Percentiles rank a stretch among this genome's conserved stretches.
Conservation (phyloP, 345 rosid species). For the Psidium friedrichsthalianum region DNA sequence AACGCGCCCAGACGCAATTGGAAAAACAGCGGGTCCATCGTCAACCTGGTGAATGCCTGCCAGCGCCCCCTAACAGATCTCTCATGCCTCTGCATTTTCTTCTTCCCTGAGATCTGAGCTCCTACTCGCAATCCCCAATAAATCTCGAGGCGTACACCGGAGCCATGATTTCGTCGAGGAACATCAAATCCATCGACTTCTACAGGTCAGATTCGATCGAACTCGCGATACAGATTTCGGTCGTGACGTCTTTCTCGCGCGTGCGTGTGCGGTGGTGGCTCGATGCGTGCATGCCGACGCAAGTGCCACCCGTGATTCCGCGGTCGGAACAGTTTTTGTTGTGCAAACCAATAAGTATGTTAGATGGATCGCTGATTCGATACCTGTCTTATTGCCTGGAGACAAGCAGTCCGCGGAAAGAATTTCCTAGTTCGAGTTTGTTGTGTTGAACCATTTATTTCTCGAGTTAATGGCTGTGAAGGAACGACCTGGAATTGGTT, state of each 20-base stretch:
- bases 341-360: neutral
- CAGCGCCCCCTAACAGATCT: neutral
- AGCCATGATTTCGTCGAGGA: constrained; percentile 51
- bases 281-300: neutral
- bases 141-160: neutral
- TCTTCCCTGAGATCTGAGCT: neutral
- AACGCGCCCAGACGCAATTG: neutral
- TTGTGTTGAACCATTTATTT: neutral
- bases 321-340: neutral
- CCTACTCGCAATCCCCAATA: neutral
- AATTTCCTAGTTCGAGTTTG: neutral
- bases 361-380: neutral
- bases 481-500: neutral
- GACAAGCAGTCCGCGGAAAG: neutral
- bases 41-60: neutral
- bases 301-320: neutral
- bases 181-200: constrained; percentile 68
- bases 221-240: neutral
- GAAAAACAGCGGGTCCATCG: neutral
- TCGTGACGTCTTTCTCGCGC: neutral
- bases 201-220: constrained; percentile 34
- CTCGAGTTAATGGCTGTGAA: neutral
- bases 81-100: constrained; percentile 4
- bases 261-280: neutral
- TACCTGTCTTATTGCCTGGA: neutral